Percentiles rank a stretch among this genome's conserved stretches.
Evolutionary conservation across 192 early-diverging fungal species (phyloP).

Genomic region (Cetraspora pellucida): DNA sequence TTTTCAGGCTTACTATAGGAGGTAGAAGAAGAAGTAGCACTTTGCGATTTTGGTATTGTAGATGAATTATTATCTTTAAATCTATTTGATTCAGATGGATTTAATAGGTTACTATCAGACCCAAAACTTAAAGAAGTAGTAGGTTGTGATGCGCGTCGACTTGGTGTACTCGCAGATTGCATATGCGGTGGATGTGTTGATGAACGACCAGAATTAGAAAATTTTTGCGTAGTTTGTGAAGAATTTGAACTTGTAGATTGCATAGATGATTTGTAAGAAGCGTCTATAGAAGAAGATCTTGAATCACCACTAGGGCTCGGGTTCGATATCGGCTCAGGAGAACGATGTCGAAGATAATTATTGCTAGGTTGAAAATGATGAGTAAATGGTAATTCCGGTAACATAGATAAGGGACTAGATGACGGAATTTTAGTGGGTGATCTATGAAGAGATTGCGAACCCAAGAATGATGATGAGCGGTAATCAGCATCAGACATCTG

Average conservation of each 20-base stretch:
- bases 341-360: conserved; percentile 26
- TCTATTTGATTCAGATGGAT: conserved; percentile 20
- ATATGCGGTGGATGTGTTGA: neutral
- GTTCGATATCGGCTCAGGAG: conserved; percentile 26
- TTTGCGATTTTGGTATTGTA: conserved; percentile 3
- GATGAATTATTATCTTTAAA: conserved; percentile 2
- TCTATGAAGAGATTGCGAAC: neutral
- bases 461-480: neutral
- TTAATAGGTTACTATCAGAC: conserved; percentile 30
- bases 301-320: neutral
- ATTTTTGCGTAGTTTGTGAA: neutral
- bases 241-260: neutral
- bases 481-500: conserved; percentile 10
- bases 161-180: neutral
- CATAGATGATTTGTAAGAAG: neutral
- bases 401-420: conserved; percentile 22
- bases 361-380: conserved; percentile 13
- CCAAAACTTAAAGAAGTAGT: conserved; percentile 31
- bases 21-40: conserved; percentile 6
- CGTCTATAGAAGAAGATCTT: conserved; percentile 3
- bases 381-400: conserved; percentile 30
- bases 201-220: neutral
- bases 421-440: conserved; percentile 16
- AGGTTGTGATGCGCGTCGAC: conserved; percentile 16
- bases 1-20: neutral